Evolutionary conservation across 371 early-diverging fungal genomes (phyloP).

Genomic region (Lichtheimia ornata): DNA sequence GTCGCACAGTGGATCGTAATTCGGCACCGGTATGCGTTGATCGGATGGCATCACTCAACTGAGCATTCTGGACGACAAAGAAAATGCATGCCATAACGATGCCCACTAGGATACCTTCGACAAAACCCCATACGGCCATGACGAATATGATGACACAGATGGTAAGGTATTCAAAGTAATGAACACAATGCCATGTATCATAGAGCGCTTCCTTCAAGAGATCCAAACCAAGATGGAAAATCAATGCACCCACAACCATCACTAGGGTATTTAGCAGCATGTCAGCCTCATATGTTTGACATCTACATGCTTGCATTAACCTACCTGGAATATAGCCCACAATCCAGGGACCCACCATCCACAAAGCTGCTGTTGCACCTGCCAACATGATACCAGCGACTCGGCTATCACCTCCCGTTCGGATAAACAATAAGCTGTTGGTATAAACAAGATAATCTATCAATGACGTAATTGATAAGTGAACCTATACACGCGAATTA

Average conservation of each 20-base stretch:
- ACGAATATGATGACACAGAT: constrained; percentile 81
- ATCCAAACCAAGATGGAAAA: constrained; percentile 94
- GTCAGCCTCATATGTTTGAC: no score
- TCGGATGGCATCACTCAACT: constrained; percentile 74
- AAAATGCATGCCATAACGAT: constrained; percentile 92
- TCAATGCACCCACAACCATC: constrained; percentile 89
- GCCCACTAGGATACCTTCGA: constrained; percentile 92
- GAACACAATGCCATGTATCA: constrained; percentile 86
- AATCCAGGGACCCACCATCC: constrained; percentile 83
- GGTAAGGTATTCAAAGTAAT: constrained; percentile 86
- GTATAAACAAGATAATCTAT: constrained; percentile 85
- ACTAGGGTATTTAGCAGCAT: constrained; percentile 23
- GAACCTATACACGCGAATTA: background rate
- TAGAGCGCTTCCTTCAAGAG: constrained; percentile 85
- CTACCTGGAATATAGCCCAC: constrained; percentile 83
- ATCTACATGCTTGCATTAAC: background rate
- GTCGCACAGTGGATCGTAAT: constrained; percentile 86
- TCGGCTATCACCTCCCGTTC: constrained; percentile 87
- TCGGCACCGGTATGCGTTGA: constrained; percentile 76
- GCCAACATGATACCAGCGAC: constrained; percentile 88
- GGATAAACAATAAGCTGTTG: constrained; percentile 90
- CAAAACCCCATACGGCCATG: constrained; percentile 91
- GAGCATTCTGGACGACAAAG: constrained; percentile 88
- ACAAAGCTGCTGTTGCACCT: constrained; percentile 73
- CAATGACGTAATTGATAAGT: background rate